Percentiles rank a stretch among this genome's conserved stretches.
phyloP scores from a whole-genome alignment of 2,329 filamentous ascomycete genomes.

The Paecilomyces sp. region DNA sequence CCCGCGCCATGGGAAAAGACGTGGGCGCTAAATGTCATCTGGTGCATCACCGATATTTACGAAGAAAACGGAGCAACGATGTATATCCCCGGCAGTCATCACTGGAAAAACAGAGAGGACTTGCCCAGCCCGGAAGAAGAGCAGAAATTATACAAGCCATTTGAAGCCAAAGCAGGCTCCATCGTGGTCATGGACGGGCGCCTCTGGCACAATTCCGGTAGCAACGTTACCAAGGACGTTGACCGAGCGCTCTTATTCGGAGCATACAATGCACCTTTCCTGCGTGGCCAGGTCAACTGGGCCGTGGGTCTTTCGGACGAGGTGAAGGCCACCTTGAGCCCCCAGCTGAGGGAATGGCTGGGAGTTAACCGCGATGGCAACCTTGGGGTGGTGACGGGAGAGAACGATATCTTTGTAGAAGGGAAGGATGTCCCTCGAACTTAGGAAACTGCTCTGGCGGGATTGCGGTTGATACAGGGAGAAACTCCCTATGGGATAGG shows the following conservation, averaged over 20 bases:
- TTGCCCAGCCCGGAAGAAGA: conserved; percentile 10
- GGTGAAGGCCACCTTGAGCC: conserved; percentile 14
- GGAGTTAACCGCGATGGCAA: conserved; percentile 7
- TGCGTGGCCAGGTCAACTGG: conserved; percentile 27
- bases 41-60: conserved; percentile 24
- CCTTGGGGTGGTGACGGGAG: conserved; percentile 1
- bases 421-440: background rate
- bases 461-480: background rate
- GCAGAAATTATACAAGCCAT: conserved; percentile 18
- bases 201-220: conserved; percentile 27
- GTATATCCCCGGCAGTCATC: conserved; percentile 1
- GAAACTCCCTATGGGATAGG: background rate
- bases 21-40: conserved; percentile 19
- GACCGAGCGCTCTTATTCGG: conserved; percentile 26
- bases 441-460: background rate
- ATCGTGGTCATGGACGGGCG: conserved; percentile 26
- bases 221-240: conserved; percentile 22
- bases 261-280: conserved; percentile 22
- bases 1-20: conserved; percentile 24
- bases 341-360: conserved; percentile 21
- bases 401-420: background rate
- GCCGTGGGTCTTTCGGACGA: conserved; percentile 20
- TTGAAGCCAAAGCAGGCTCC: conserved; percentile 24
- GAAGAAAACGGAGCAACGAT: conserved; percentile 21
- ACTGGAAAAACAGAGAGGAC: background rate